Evolutionary conservation across 202 grass and related monocot species (phyloP), one percentile per base, ranked within the genome.

Genomic region (Dendrocalamus latiflorus): DNA sequence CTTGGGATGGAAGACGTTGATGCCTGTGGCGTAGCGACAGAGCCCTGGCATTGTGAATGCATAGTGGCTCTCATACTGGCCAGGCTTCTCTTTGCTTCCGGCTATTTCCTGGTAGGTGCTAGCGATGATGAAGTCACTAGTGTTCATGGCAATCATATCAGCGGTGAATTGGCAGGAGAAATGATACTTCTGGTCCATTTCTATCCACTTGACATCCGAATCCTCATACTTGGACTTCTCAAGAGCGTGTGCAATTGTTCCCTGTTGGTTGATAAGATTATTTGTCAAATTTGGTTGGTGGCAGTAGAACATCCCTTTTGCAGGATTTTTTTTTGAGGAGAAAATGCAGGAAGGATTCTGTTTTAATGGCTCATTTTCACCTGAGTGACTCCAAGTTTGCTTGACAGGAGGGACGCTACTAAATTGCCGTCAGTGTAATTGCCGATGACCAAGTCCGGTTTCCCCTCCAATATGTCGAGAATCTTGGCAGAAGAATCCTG

Each of bases 81-180:
- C 96, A 16, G 83, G 83, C 85, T 88, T 95, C 59, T 99, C 96
- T 78, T 99, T 93, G 82, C 96, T 94, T 90, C 94, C 94, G 2
- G 94, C 91, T 65, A 97, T 97, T 89, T 97, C 91, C 79, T 97
- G 94, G 76, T 97, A 97, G n/a, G 91, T 99, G 76, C 96, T 98
- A 36, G 93, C 89, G 69, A 98, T 98, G 88, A 98, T 95, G 41
- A 98, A 98, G 76, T 98, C 96, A 11, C 73, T 92, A 58, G 85
- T 82, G 72, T 99, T 99, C 96, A 99, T 99, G 4, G 96, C 82
- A 71, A 99, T 95, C 93, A 95, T 93, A 83, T 99, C 96, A 9
- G 96, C 96, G 1, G 93, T 99, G 62, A 99, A 99, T 86, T 99
- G 93, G 85, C 96, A 99, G 5, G 93, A 99, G 78, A 99, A 95